Evolutionary conservation across 768 basidiomycete species (phyloP).

Genomic region (Piloderma croceum): DNA sequence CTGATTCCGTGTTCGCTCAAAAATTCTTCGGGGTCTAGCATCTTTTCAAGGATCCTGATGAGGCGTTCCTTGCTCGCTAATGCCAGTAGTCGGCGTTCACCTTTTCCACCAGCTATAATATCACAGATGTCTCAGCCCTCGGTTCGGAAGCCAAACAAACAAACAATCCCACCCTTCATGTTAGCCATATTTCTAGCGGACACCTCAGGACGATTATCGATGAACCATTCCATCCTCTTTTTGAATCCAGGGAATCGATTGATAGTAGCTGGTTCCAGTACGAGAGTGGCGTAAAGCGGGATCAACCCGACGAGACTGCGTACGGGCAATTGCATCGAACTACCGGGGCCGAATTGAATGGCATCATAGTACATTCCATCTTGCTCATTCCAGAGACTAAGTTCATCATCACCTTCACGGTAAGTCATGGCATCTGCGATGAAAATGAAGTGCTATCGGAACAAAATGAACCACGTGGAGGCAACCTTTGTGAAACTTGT

Average conservation of each 20-base stretch:
- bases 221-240: slow-evolving; percentile 98
- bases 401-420: slow-evolving; percentile 67
- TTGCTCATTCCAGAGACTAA: slow-evolving; percentile 90
- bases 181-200: slow-evolving; percentile 93
- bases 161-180: slow-evolving; percentile 69
- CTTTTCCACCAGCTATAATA: slow-evolving; percentile 54
- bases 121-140: slow-evolving; percentile 1
- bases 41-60: slow-evolving; percentile 83
- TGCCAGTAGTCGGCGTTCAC: slow-evolving; percentile 82
- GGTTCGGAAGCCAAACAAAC: not conserved
- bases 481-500: not conserved
- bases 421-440: slow-evolving; percentile 99
- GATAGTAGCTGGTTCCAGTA: slow-evolving; percentile 83
- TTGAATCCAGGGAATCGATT: slow-evolving; percentile 96
- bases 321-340: slow-evolving; percentile 87
- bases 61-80: slow-evolving; percentile 90
- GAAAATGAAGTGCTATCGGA: slow-evolving; percentile 85
- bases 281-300: slow-evolving; percentile 91
- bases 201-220: slow-evolving; percentile 85
- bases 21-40: slow-evolving; percentile 97
- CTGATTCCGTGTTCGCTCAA: slow-evolving; percentile 92
- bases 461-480: slow-evolving; percentile 3
- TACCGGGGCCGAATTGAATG: slow-evolving; percentile 77
- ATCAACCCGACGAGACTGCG: slow-evolving; percentile 97
- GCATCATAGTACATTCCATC: slow-evolving; percentile 99